Evolutionary conservation across 371 early-diverging fungal species (phyloP).

Genomic region (Smittium culicis): DNA sequence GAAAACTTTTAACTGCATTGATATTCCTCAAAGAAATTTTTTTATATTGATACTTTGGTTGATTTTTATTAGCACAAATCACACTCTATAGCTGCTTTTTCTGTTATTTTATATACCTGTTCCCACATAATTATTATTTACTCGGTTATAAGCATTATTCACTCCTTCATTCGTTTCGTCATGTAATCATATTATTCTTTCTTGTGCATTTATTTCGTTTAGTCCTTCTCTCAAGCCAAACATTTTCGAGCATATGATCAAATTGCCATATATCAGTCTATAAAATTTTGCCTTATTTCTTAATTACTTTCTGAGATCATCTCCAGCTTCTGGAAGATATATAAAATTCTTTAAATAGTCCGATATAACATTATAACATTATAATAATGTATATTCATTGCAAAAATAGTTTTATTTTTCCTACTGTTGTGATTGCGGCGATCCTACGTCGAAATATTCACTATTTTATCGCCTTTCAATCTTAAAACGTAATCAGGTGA

Average conservation of each 20-base stretch:
- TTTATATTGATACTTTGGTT: background rate
- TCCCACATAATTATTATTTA: background rate
- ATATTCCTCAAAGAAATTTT: background rate
- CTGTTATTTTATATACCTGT: background rate
- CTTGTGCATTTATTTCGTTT: background rate
- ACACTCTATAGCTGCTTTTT: background rate
- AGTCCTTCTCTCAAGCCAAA: background rate
- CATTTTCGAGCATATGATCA: background rate
- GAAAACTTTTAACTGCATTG: background rate
- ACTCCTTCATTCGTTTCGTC: background rate
- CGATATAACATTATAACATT: background rate
- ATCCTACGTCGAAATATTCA: no score
- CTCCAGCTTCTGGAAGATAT: background rate
- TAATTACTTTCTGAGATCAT: constrained; percentile 2
- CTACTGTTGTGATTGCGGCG: background rate
- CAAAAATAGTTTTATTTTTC: background rate
- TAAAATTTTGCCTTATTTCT: background rate
- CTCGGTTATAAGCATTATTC: background rate
- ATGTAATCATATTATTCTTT: constrained; percentile 2
- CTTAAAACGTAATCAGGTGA: constrained; percentile 6
- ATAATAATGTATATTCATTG: background rate
- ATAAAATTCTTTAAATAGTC: background rate
- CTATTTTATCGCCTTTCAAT: no score
- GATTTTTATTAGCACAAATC: background rate
- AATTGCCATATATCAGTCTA: background rate